Conservation (phyloP, 371 early-diverging fungal species). For the Actinomortierella wolfii region DNA sequence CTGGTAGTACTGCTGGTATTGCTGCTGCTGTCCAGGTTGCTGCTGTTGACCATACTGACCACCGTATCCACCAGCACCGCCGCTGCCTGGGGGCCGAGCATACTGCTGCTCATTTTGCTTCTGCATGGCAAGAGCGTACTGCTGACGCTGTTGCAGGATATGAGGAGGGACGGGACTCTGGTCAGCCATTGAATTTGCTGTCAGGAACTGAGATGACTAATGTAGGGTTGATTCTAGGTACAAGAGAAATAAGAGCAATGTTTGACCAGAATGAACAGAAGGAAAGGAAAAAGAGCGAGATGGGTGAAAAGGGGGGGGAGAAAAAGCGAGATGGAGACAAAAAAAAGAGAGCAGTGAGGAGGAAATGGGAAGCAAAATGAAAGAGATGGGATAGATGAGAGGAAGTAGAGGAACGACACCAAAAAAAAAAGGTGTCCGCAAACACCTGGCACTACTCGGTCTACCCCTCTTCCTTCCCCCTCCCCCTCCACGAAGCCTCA, state of each 20-base stretch:
- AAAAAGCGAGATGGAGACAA: not conserved
- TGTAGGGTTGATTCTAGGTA: not conserved
- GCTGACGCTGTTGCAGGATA: slow-evolving; percentile 41
- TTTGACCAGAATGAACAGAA: too few species aligned
- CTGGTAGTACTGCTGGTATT: slow-evolving; percentile 22
- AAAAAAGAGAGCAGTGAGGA: not conserved
- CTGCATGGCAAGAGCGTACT: slow-evolving; percentile 36
- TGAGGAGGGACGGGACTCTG: slow-evolving; percentile 26
- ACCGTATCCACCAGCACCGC: slow-evolving; percentile 21
- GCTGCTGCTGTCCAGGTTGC: slow-evolving; percentile 16
- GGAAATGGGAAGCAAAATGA: too few species aligned
- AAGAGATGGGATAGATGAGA: too few species aligned
- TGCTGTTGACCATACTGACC: slow-evolving; percentile 14
- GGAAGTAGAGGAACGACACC: too few species aligned
- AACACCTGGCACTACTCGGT: too few species aligned
- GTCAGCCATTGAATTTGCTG: slow-evolving; percentile 28
- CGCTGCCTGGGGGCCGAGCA: slow-evolving; percentile 2
- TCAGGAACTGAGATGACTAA: not conserved
- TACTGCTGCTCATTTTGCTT: slow-evolving; percentile 31
- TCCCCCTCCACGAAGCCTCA: not conserved
- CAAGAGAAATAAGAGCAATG: too few species aligned
- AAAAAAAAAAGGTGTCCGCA: too few species aligned
- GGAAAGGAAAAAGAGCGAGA: not conserved
- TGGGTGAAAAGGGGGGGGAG: not conserved
- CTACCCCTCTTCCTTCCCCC: not conserved